A percentile compares a stretch with the other conserved stretches of the same genome.
These are phyloP conservation scores for Sporisorium scitamineum DNA, from an alignment of 1,284 basidiomycete genomes.

Conservation along the genomic window DNA sequence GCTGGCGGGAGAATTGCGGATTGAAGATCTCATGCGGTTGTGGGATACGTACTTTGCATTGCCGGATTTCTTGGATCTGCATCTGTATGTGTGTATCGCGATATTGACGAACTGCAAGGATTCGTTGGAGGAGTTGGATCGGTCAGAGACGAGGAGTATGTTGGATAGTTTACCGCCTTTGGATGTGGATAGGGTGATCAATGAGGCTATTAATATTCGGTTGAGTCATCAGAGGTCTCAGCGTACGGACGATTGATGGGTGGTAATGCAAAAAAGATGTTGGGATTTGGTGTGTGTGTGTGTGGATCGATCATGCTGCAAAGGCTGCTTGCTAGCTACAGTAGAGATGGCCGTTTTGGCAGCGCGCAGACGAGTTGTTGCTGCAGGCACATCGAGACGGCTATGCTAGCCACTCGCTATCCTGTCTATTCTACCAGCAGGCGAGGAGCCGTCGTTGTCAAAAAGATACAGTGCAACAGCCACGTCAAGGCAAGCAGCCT, in stretches of 20 bases:
- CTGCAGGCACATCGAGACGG: no score
- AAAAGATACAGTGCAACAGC: no score
- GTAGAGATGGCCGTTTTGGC: no score
- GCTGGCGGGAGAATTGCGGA: constrained; percentile 65
- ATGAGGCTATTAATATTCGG: constrained; percentile 67
- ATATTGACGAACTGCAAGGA: constrained; percentile 69
- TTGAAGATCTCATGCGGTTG: constrained; percentile 66
- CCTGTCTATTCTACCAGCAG: no score
- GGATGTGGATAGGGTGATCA: constrained; percentile 67
- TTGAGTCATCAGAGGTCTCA: constrained; percentile 58
- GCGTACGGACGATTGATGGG: constrained; percentile 25
- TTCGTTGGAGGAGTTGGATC: constrained; percentile 68
- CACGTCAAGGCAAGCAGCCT: no score
- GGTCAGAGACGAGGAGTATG: constrained; percentile 68
- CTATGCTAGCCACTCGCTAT: no score
- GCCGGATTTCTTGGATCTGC: constrained; percentile 66
- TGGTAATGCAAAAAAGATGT: background rate
- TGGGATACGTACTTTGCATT: constrained; percentile 70
- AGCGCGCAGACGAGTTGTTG: no score
- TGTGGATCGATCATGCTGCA: no score
- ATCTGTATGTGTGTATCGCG: constrained; percentile 69
- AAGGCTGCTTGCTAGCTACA: no score
- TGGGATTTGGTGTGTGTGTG: background rate
- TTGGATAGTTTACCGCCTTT: constrained; percentile 65
- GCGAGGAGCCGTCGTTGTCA: no score